Percentiles rank a stretch among this genome's conserved stretches.
Conservation (phyloP, 768 basidiomycete genomes). For the Phylloporus sp. region DNA sequence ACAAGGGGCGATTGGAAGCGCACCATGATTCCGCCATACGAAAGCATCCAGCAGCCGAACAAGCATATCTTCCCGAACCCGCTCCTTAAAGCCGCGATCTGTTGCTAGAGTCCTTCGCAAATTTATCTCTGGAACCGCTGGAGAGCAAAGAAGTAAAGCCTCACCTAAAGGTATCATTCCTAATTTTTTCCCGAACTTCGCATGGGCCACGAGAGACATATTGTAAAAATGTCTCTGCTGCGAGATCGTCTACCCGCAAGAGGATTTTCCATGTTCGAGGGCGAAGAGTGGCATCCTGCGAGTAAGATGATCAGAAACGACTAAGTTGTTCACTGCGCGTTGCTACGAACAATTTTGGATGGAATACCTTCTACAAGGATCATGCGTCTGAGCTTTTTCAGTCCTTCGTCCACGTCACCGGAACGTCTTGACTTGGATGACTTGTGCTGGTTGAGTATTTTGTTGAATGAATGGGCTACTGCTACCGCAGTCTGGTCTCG, state of each 20-base stretch:
- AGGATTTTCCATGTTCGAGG: conserved; percentile 95
- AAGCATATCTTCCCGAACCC: conserved; percentile 95
- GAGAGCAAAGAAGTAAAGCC: conserved; percentile 1
- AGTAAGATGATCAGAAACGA: conserved; percentile 3
- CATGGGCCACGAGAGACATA: conserved; percentile 85
- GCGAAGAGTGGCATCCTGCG: conserved; percentile 76
- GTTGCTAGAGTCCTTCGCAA: conserved; percentile 76
- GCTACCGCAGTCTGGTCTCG: conserved; percentile 26
- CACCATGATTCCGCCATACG: conserved; percentile 92
- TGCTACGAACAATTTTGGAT: conserved; percentile 58
- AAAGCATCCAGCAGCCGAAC: conserved; percentile 96
- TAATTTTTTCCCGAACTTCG: conserved; percentile 85
- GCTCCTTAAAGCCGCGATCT: conserved; percentile 95
- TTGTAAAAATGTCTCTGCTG: conserved; percentile 69
- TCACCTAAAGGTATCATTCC: conserved; percentile 95
- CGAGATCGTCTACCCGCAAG: conserved; percentile 72
- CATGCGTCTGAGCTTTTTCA: conserved; percentile 82
- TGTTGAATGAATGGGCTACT: conserved; percentile 74
- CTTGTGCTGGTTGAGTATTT: conserved; percentile 71
- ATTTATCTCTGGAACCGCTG: background rate
- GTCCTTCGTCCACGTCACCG: conserved; percentile 70
- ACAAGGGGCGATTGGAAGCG: conserved; percentile 9
- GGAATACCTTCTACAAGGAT: conserved; percentile 92
- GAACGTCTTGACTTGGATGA: conserved; percentile 61
- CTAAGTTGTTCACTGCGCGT: background rate